A percentile compares a stretch with the other conserved stretches of the same genome.
These are phyloP conservation scores for Rhododendron simsii DNA, from an alignment of 148 eudicot genomes.

Conservation along the genomic window DNA sequence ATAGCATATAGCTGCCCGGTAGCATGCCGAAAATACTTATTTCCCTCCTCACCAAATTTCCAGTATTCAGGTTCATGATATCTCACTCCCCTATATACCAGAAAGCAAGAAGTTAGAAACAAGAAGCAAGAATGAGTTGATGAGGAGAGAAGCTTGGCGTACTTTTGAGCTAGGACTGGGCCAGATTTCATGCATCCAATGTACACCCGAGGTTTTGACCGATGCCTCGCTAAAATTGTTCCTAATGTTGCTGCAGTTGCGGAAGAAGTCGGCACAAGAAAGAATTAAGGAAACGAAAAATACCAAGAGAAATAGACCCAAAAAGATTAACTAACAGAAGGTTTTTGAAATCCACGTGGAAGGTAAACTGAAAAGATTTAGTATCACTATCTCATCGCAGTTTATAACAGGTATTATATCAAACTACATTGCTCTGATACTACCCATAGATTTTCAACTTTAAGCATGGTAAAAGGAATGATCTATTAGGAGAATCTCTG, in stretches of 20 bases:
- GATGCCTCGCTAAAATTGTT: slow-evolving; percentile 52
- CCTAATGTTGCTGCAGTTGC: slow-evolving; percentile 59
- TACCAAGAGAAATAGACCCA: neutral
- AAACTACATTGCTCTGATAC: neutral
- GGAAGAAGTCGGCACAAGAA: neutral
- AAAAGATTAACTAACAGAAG: neutral
- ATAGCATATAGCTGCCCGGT: slow-evolving; percentile 69
- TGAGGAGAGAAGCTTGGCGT: slow-evolving; percentile 9
- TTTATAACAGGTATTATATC: neutral
- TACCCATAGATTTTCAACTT: neutral
- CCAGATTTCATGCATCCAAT: slow-evolving; percentile 92
- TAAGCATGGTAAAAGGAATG: neutral
- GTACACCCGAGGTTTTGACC: slow-evolving; percentile 58
- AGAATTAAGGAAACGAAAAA: neutral
- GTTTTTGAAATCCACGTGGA: neutral
- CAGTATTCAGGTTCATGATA: slow-evolving; percentile 72
- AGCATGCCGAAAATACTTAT: slow-evolving; percentile 70
- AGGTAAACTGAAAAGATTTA: neutral
- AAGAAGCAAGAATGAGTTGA: neutral
- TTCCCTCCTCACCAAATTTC: slow-evolving; percentile 75
- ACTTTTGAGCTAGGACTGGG: slow-evolving; percentile 76
- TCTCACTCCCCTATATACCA: slow-evolving; percentile 53
- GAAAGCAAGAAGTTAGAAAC: slow-evolving; percentile 11
- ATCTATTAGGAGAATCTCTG: neutral
- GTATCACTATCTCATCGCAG: neutral